phyloP scores from a whole-genome alignment of 2,329 filamentous ascomycete species.

The Paracorniculantispora psalliotae region DNA sequence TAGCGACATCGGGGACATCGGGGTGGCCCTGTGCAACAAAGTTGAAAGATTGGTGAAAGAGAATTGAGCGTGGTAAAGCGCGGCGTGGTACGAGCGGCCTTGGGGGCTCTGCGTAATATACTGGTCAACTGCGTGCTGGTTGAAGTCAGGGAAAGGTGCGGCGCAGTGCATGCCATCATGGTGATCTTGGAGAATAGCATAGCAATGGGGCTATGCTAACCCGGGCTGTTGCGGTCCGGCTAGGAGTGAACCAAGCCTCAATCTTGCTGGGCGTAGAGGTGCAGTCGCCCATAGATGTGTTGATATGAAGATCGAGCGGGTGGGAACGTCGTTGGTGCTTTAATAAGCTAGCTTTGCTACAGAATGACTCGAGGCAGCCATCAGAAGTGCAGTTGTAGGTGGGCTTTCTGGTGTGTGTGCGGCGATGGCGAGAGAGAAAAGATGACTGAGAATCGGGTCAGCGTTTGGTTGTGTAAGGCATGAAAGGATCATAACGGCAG shows the following conservation, averaged over 20 bases:
- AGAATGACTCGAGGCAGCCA: constrained; percentile 63
- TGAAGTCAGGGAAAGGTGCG: constrained; percentile 51
- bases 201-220: constrained; percentile 35
- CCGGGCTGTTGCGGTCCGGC: constrained; percentile 49
- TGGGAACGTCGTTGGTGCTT: constrained; percentile 60
- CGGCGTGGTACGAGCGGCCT: constrained; percentile 35
- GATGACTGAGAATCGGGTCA: constrained; percentile 45
- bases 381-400: constrained; percentile 58
- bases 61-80: constrained; percentile 44
- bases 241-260: constrained; percentile 54
- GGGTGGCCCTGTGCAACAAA: no score
- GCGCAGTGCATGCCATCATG: constrained; percentile 45
- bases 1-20: constrained; percentile 57
- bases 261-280: constrained; percentile 53
- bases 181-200: constrained; percentile 33
- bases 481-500: constrained; percentile 48
- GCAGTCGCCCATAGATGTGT: constrained; percentile 48
- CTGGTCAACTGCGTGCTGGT: constrained; percentile 43
- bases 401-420: constrained; percentile 61
- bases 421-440: constrained; percentile 58
- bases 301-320: constrained; percentile 51
- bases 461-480: not conserved
- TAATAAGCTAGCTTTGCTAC: constrained; percentile 66
- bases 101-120: constrained; percentile 36
- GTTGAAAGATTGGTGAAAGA: constrained; percentile 47